A percentile compares a stretch with the other conserved stretches of the same genome.
phyloP scores from a whole-genome alignment of 768 basidiomycete genomes.

The Neoboletus magnificus region DNA sequence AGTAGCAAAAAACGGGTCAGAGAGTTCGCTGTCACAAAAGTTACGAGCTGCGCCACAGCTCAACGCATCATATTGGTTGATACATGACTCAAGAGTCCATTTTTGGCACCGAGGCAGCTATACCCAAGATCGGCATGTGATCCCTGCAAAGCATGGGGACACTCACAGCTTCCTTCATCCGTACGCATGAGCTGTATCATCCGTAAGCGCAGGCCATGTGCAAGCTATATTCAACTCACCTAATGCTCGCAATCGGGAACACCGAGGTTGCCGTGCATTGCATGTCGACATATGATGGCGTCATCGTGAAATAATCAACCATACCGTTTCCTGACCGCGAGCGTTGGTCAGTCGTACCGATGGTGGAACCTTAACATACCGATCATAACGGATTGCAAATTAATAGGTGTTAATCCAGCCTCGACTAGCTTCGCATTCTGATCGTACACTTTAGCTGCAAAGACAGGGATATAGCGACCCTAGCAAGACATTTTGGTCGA shows the following conservation, averaged over 20 bases:
- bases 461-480: constrained; percentile 53
- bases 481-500: constrained; percentile 15
- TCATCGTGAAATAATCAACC: constrained; percentile 39
- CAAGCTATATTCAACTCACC: constrained; percentile 5
- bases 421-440: constrained; percentile 39
- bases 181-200: constrained; percentile 34
- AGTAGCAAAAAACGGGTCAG: constrained; percentile 23
- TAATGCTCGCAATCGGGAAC: constrained; percentile 41
- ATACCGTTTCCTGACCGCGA: constrained; percentile 41
- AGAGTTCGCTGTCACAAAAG: constrained; percentile 59
- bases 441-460: constrained; percentile 47
- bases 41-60: constrained; percentile 62
- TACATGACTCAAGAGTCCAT: constrained; percentile 54
- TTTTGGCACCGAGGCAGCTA: constrained; percentile 71
- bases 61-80: constrained; percentile 64
- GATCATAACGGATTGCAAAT: constrained; percentile 48
- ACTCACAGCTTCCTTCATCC: constrained; percentile 42
- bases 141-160: neutral
- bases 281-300: constrained; percentile 48
- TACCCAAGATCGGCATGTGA: neutral
- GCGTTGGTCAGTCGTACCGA: neutral
- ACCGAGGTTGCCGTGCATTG: constrained; percentile 52
- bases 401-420: constrained; percentile 49
- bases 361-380: constrained; percentile 28
- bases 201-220: neutral